Evolutionary conservation across 352 stramenopile species (phyloP), one percentile per base, ranked within the genome.

Genomic region (Phytophthora hybrid): DNA sequence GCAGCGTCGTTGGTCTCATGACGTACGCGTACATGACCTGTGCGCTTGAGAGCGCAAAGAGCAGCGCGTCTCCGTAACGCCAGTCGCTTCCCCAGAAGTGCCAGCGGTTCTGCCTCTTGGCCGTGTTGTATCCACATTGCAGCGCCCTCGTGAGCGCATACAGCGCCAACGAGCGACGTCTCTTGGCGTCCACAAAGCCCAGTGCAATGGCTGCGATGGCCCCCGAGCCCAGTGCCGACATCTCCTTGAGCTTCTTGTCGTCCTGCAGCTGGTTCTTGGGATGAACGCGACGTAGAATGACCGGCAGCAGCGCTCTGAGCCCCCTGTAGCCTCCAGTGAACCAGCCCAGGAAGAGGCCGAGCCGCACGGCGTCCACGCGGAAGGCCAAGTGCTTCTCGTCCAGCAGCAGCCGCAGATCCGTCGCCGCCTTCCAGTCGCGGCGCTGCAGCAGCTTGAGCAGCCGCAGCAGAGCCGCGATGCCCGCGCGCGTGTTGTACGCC

Each of bases 31-130:
- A 96, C 89, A 96, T 96, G 71, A 96, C 81, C 67, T 96, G 89
- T 32, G 89, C 89, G 26, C 76, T 88, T 19, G 89, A 90, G 16
- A 97, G 56, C 16, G 65, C 87, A 64, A 97, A 97, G 9, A 97
- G 79, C 53, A 97, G 76, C 52, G 79, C 69, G 67, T 96, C 91
- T 51, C 91, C 91, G 60, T 93, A 91, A 37, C 78, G 66, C 91
- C 91, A 97, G 63, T 93, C 65, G 63, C 85, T 94, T 61, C 89
- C 91, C 91, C 91, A 97, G 55, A 97, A 97, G 75, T 97, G 91
- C 87, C 88, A 97, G 32, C 87, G 81, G 32, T 89, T 55, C n/a
- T 82, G 80, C 56, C 79, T 65, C 71, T 96, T 97, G 51, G 88
- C 87, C 21, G 79, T 92, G 77, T 97, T 97, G 82, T 97, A 97